These are phyloP conservation scores for Pholiota adiposa DNA, from an alignment of 1,284 basidiomycete species.

Conservation along the genomic window DNA sequence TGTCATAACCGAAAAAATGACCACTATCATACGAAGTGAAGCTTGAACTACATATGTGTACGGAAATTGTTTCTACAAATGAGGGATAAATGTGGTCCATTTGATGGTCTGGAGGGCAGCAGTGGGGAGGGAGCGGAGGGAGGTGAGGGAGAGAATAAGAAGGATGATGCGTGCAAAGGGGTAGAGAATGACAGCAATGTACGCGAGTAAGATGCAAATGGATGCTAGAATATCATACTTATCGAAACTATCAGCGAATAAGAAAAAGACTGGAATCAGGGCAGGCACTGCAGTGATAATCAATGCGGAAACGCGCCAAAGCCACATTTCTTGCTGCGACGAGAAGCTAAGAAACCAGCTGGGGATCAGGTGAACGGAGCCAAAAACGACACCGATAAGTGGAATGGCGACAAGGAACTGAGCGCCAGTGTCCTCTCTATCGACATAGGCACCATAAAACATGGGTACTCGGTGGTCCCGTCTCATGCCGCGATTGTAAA, in stretches of 20 bases:
- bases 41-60: neutral
- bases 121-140: neutral
- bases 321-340: neutral
- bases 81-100: neutral
- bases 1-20: no score
- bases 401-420: neutral
- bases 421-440: neutral
- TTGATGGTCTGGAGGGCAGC: neutral
- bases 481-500: no score
- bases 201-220: neutral
- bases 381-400: neutral
- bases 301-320: neutral
- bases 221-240: neutral
- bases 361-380: neutral
- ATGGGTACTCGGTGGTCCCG: neutral
- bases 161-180: neutral
- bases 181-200: neutral
- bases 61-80: neutral
- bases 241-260: neutral
- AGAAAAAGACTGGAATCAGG: neutral
- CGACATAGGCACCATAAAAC: neutral
- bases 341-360: neutral
- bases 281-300: neutral
- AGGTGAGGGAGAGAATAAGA: neutral
- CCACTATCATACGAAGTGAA: no score